Percentiles rank a stretch among this genome's conserved stretches.
These are phyloP conservation scores for Epithele typhae DNA, from an alignment of 768 basidiomycete genomes.

Conservation along the genomic window DNA sequence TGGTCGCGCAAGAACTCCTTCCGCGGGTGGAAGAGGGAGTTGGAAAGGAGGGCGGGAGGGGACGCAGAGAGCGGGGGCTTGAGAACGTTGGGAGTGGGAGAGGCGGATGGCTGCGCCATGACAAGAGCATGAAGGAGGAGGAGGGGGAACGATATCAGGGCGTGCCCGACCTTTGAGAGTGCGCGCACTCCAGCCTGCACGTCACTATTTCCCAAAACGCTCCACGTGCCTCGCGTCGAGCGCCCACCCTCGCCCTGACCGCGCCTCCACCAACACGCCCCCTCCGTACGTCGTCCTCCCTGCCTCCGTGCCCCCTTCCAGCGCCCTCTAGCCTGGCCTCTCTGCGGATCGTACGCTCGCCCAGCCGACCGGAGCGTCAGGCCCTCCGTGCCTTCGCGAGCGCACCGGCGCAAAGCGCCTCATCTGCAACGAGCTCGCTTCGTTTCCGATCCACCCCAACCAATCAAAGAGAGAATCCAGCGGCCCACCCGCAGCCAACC, in stretches of 20 bases:
- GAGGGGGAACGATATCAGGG: constrained; percentile 2
- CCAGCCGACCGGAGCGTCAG: no score
- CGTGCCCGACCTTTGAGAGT: constrained; percentile 3
- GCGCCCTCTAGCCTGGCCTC: no score
- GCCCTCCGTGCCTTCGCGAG: no score
- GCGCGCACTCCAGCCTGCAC: constrained; percentile 8
- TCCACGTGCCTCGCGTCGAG: constrained; percentile 5
- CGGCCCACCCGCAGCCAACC: no score
- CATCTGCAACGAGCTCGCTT: no score
- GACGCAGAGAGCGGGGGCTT: constrained; percentile 11
- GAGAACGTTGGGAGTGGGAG: constrained; percentile 15
- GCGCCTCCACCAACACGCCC: no score
- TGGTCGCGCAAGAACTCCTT: constrained; percentile 69
- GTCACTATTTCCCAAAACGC: constrained; percentile 9
- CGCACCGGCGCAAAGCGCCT: no score
- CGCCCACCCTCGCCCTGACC: not conserved
- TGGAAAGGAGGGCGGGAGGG: constrained; percentile 37
- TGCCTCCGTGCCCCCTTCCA: no score
- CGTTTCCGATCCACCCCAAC: no score
- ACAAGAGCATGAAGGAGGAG: constrained; percentile 14
- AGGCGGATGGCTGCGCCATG: constrained; percentile 22
- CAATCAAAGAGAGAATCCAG: no score
- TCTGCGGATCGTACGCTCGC: no score
- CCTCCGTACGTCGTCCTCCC: no score
- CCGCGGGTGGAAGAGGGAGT: constrained; percentile 49